These are phyloP conservation scores for Viridothelium virens DNA, from an alignment of 495 filamentous ascomycete species.

Conservation along the genomic window DNA sequence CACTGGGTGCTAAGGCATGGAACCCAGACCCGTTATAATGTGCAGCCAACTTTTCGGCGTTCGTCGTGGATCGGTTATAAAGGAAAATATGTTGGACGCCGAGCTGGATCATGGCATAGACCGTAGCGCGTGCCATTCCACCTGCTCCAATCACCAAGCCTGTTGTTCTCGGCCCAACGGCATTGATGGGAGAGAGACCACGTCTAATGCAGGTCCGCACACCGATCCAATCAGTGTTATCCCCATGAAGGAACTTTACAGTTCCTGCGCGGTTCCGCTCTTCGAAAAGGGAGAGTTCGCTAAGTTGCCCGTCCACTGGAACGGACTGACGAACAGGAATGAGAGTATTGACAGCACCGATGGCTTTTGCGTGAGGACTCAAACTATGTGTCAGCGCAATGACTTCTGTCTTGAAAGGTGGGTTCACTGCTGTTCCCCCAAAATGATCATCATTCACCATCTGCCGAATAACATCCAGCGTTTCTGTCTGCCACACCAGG, in stretches of 20 bases:
- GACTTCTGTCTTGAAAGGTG: conserved; percentile 69
- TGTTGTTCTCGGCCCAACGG: conserved; percentile 60
- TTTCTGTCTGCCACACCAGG: conserved; percentile 54
- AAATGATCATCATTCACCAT: conserved; percentile 58
- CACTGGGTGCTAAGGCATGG: not conserved
- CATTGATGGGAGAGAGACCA: conserved; percentile 72
- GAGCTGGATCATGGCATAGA: conserved; percentile 70
- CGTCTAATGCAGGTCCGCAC: conserved; percentile 62
- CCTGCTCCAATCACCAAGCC: conserved; percentile 72
- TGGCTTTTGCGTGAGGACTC: conserved; percentile 67
- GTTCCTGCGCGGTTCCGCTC: conserved; percentile 58
- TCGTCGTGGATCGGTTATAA: conserved; percentile 57
- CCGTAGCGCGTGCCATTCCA: conserved; percentile 68
- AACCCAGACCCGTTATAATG: conserved; percentile 53
- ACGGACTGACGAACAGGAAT: conserved; percentile 57
- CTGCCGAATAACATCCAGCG: conserved; percentile 55
- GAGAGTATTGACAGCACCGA: conserved; percentile 78
- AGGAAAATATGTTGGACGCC: conserved; percentile 76
- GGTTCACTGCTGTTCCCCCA: conserved; percentile 63
- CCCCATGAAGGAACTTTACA: conserved; percentile 63
- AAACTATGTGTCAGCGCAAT: conserved; percentile 59
- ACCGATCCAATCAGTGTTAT: conserved; percentile 81
- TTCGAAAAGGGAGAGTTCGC: conserved; percentile 54
- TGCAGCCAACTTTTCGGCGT: conserved; percentile 56
- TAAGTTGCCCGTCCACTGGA: conserved; percentile 53